These are phyloP conservation scores for Salicornia ramosissima DNA, from an alignment of 148 eudicot genomes.

Conservation along the genomic window DNA sequence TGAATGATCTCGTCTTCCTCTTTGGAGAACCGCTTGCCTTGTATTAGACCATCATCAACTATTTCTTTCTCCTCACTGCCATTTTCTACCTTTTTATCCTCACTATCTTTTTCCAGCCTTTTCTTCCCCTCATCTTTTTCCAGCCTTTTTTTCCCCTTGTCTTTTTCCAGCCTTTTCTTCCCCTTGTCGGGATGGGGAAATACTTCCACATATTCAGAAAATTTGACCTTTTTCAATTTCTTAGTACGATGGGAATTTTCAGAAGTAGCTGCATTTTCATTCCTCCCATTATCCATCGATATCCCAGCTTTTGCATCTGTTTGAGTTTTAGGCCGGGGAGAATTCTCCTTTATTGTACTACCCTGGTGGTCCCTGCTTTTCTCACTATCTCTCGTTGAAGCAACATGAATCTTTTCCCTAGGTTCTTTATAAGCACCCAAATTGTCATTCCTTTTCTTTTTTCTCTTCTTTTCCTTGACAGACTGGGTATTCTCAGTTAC, in stretches of 20 bases:
- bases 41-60: constrained; percentile 20
- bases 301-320: constrained; percentile 3
- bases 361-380: too few species aligned
- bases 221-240: constrained; percentile 29
- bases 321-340: neutral
- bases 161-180: neutral
- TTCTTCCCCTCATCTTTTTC: too few species aligned
- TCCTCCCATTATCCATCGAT: neutral
- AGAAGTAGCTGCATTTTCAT: constrained; percentile 15
- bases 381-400: too few species aligned
- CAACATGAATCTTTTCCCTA: constrained; percentile 1
- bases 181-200: constrained; percentile 18
- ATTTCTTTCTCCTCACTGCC: neutral
- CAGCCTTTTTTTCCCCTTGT: too few species aligned
- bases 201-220: constrained; percentile 27
- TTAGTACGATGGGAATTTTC: constrained; percentile 7
- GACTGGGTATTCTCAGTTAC: neutral
- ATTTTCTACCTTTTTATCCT: constrained; percentile 4
- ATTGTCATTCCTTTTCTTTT: constrained; percentile 12
- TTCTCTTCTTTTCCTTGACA: constrained; percentile 11
- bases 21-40: constrained; percentile 35
- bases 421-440: neutral
- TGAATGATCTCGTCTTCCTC: constrained; percentile 39
- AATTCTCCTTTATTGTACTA: constrained; percentile 12
- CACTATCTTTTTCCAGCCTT: too few species aligned